Base-by-base conservation (phyloP, 2,329 filamentous ascomycete genomes). In the Aspergillus sp. region DNA sequence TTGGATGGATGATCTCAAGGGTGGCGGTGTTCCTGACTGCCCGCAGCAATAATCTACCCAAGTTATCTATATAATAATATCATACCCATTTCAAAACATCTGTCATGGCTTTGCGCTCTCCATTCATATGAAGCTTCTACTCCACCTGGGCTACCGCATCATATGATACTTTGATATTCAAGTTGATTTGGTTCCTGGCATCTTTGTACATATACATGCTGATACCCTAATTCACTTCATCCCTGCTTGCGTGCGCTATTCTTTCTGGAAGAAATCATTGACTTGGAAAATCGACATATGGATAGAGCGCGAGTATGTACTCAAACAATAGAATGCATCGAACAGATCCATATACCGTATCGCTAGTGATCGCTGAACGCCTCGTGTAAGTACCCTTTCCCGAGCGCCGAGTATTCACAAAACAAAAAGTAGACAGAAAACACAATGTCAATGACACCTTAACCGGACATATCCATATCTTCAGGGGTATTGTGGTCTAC, bases 1-100 rank as follows among this genome's bases (percentile, higher is more conserved):
- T 6, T 70, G 77, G 39, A 68, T 74, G 56, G 93, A 93, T 56
- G 91, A 96, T 71, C 89, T 96, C 85, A 87, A 88, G 55, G 89
- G 90, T 50, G 89, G 90, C 17, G 90, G 77, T 60, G 74, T 85
- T 52, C 82, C 87, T 49, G 84, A 85, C 40, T 89, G 87, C 73
- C 82, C 84, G 11, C 84, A 84, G 65, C 86, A 88, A 76, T 88
- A 27, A 52, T 49, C 19, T 39, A 49, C 52, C n/a, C 31, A 17
- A 41, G 14, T 23, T 37, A 47, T 48, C 27, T 31, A 48, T 46
- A 45, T 17, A n/a, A 14, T 15, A 14, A 33, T 41, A 19, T 23
- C 50, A 15, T 33, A 19, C n/a, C 6, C 9, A 52, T 37, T 17
- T 46, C 43, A 46, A 46, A 27, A 12, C 7, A 39, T 46, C 41